A percentile compares a stretch with the other conserved stretches of the same genome.
These are phyloP conservation scores for Pyrrhoderma lamaoense DNA, from an alignment of 1,284 basidiomycete genomes.

Conservation along the genomic window DNA sequence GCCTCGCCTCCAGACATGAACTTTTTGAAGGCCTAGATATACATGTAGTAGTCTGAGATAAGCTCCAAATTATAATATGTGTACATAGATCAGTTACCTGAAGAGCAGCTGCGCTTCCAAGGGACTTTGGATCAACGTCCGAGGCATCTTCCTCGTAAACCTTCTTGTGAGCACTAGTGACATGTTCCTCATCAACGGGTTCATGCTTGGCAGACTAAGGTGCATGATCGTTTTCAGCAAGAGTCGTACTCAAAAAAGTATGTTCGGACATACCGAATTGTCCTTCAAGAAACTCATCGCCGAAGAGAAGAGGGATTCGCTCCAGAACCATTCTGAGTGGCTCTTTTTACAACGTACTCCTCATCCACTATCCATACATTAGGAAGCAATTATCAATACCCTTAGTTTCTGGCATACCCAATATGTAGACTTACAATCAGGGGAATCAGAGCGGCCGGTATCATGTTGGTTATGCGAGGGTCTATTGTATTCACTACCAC, in stretches of 20 bases:
- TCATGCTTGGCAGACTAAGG: slow-evolving; percentile 43
- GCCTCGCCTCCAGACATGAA: slow-evolving; percentile 50
- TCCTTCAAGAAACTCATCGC: slow-evolving; percentile 45
- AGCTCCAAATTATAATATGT: background rate
- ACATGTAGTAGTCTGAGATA: no score
- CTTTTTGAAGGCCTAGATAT: slow-evolving; percentile 45
- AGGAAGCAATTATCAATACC: no score
- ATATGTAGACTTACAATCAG: slow-evolving; percentile 27
- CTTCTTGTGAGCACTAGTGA: slow-evolving; percentile 39
- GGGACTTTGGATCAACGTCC: slow-evolving; percentile 45
- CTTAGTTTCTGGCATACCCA: background rate
- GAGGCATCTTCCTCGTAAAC: slow-evolving; percentile 50
- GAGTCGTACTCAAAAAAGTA: background rate
- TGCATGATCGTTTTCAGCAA: background rate
- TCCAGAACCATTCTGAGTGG: slow-evolving; percentile 38
- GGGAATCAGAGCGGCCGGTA: slow-evolving; percentile 18
- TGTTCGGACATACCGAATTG: slow-evolving; percentile 37
- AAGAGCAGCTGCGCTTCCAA: slow-evolving; percentile 72
- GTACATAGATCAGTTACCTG: slow-evolving; percentile 40
- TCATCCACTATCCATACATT: slow-evolving; percentile 43
- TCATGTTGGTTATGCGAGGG: slow-evolving; percentile 16
- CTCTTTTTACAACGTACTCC: slow-evolving; percentile 46
- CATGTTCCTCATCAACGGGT: slow-evolving; percentile 60
- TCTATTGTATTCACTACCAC: slow-evolving; percentile 14
- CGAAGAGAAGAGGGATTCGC: slow-evolving; percentile 41